phyloP scores from a whole-genome alignment of 176 grass and related monocot species.

The Typha latifolia region DNA sequence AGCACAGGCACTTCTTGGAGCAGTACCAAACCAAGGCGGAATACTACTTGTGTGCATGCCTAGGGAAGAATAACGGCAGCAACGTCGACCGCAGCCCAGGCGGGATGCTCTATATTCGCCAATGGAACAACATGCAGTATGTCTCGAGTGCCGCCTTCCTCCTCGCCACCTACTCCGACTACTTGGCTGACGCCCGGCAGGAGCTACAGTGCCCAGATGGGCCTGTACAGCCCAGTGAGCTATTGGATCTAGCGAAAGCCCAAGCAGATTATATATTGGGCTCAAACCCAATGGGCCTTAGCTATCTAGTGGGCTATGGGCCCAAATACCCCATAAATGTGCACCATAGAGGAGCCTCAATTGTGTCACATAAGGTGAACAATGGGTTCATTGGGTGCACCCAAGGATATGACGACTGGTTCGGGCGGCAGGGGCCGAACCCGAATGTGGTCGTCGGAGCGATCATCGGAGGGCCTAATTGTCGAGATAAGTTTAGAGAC shows the following conservation, averaged over 20 bases:
- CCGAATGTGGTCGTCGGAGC: constrained; percentile 74
- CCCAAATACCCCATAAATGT: constrained; percentile 43
- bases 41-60: constrained; percentile 36
- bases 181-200: background rate
- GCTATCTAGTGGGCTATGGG: constrained; percentile 78
- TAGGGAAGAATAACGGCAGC: constrained; percentile 27
- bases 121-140: constrained; percentile 53
- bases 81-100: constrained; percentile 34
- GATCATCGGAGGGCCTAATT: constrained; percentile 70
- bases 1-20: constrained; percentile 21
- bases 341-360: constrained; percentile 75
- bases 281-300: constrained; percentile 62
- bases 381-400: constrained; percentile 76
- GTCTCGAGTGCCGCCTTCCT: constrained; percentile 42
- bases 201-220: constrained; percentile 25
- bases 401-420: constrained; percentile 90
- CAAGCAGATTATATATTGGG: constrained; percentile 84
- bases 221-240: constrained; percentile 16
- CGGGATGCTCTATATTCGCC: constrained; percentile 39
- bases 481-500: constrained; percentile 61
- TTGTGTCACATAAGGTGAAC: constrained; percentile 72
- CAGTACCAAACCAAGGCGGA: constrained; percentile 39
- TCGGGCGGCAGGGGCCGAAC: constrained; percentile 27
- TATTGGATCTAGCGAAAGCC: constrained; percentile 48
- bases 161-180: constrained; percentile 29